Base-by-base conservation (phyloP, 2,329 filamentous ascomycete species). In the Calonectria henricotiae region DNA sequence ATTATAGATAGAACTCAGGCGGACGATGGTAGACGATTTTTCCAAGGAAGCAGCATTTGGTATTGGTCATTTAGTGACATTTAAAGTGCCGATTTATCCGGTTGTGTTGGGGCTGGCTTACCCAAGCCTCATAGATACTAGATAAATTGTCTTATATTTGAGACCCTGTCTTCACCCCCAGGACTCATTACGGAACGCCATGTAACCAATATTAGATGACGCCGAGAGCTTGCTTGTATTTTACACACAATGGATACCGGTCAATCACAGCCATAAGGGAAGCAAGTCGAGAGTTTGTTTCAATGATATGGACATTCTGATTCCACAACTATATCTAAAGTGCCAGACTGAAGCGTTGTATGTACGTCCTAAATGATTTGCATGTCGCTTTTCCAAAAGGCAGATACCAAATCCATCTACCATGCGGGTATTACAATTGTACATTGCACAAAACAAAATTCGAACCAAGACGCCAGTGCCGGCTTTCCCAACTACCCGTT, bases 381-480 rank as follows among this genome's bases (percentile, higher is more conserved):
- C 68, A 71, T 69, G 43, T 66, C 43, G 69, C 76, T 76, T 74
- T 74, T 77, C 67, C 66, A 63, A 73, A 44, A 73, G 68, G 61
- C 67, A 70, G 65, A 65, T 69, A 72, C 41, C 71, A 55, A 35
- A 35, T 25, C 51, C 11, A 71, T 76, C 69, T 75, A 72, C 69
- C 72, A 69, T 68, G 58, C 70, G 71, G 77, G 74, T 75, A 76
- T 78, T 76, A 70, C 67, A 74, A 71, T 68, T 67, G 65, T 70
- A 69, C 68, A 66, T 70, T 61, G 37, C 43, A 68, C 62, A 46
- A 70, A 60, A 69, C 46, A 60, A 67, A 67, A 70, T 41, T 69
- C 63, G 70, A 68, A 74, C 71, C 30, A 61, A 67, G 69, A 79
- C 77, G 71, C 76, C 77, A 67, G 65, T 78, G 74, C 77, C 77